Conservation (phyloP, 129 eudicot genomes). For the Glebionis coronaria region DNA sequence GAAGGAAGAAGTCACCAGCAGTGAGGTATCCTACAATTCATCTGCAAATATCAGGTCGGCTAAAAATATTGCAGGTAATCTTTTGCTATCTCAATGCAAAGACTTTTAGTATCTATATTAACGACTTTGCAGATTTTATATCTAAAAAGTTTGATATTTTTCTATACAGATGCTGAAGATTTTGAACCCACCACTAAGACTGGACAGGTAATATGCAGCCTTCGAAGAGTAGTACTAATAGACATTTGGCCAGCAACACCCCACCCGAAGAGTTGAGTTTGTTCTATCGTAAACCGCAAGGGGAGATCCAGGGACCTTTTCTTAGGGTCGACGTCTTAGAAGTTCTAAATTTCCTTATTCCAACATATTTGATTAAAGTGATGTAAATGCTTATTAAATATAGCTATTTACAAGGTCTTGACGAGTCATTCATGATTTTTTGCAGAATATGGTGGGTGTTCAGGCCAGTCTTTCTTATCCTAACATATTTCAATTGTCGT, state of each 20-base stretch:
- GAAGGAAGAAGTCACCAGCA: slow-evolving; percentile 59
- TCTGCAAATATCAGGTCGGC: slow-evolving; percentile 37
- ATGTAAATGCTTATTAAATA: too few relatives aligned
- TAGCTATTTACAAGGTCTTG: too few relatives aligned
- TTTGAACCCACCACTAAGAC: neutral
- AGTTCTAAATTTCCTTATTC: too few relatives aligned
- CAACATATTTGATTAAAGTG: too few relatives aligned
- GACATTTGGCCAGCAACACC: slow-evolving; percentile 36
- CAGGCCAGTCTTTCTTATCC: too few relatives aligned
- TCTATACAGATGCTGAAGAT: slow-evolving; percentile 33
- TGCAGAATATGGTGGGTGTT: too few relatives aligned
- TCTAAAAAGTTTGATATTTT: neutral
- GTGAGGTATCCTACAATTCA: slow-evolving; percentile 56
- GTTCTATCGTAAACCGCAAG: too few relatives aligned
- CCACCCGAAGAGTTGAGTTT: slow-evolving; percentile 74
- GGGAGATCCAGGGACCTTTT: too few relatives aligned
- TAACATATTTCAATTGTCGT: too few relatives aligned
- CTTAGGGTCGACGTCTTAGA: too few relatives aligned
- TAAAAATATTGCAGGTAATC: slow-evolving; percentile 53
- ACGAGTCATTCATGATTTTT: too few relatives aligned
- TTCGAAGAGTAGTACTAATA: slow-evolving; percentile 25
- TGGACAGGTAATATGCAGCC: slow-evolving; percentile 38
- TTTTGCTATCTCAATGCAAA: neutral
- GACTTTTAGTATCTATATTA: too few relatives aligned
- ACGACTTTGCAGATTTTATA: neutral